Conservation (phyloP, 2,329 filamentous ascomycete species). For the Colletotrichum sp. region DNA sequence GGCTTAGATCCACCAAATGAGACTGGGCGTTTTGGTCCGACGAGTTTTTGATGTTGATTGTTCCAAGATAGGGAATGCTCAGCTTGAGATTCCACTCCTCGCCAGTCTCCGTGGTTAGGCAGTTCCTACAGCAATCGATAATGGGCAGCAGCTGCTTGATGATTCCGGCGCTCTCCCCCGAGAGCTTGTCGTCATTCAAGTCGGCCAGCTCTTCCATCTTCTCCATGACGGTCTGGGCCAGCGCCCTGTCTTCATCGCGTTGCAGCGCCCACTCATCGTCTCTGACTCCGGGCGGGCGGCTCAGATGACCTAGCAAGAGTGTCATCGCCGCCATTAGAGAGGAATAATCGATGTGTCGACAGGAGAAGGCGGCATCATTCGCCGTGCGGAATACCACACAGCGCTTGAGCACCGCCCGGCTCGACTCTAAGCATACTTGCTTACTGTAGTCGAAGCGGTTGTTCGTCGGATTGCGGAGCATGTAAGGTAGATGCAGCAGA, state of each 20-base stretch:
- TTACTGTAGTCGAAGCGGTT: constrained; percentile 52
- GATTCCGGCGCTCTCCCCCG: constrained; percentile 46
- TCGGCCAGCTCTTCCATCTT: constrained; percentile 43
- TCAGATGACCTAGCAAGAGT: constrained; percentile 55
- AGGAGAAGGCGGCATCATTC: constrained; percentile 41
- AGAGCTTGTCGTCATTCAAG: constrained; percentile 44
- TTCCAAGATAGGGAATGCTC: constrained; percentile 52
- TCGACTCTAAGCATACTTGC: constrained; percentile 52
- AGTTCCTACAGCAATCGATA: constrained; percentile 29
- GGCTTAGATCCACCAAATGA: background rate
- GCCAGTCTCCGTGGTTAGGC: constrained; percentile 19
- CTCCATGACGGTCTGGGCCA: constrained; percentile 36
- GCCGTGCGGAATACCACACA: constrained; percentile 52
- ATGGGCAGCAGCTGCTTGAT: constrained; percentile 49
- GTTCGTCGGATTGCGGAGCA: constrained; percentile 46
- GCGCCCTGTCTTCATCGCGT: constrained; percentile 37
- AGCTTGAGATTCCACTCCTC: constrained; percentile 35
- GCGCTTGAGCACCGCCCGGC: constrained; percentile 53
- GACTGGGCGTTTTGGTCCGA: background rate
- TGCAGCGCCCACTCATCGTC: constrained; percentile 25
- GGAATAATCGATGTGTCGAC: constrained; percentile 57
- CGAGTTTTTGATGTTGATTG: constrained; percentile 43
- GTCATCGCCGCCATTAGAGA: constrained; percentile 57
- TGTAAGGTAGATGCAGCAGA: constrained; percentile 60
- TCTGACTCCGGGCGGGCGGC: constrained; percentile 20